Base-by-base conservation (phyloP, 192 early-diverging fungal genomes). In the Coemansia sp. region DNA sequence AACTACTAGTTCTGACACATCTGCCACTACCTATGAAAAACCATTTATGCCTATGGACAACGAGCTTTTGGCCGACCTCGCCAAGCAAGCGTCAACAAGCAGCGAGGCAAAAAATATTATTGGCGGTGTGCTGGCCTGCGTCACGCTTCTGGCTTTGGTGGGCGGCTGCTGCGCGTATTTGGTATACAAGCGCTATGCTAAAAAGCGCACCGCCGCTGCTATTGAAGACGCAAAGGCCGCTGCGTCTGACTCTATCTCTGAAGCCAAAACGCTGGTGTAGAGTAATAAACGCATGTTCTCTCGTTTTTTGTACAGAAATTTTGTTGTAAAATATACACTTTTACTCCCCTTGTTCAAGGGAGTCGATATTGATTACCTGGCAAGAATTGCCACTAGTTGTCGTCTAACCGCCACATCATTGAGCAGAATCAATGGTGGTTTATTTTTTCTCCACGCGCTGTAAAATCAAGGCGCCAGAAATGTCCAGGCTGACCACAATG, bases 371-470 rank as follows among this genome's bases (percentile, higher is more conserved):
- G n/a, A n/a, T n/a, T 53, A 9, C 68, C 39, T 7, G 66, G 56
- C 17, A 58, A 61, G 15, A 58, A 60, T 0, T 34, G 26, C 9
- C 60, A 50, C 9, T 82, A 60, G 50, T 83, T 82, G 41, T 86
- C 65, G 54, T 68, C 63, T 15, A 86, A 42, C 34, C 8, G 79
- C 64, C 18, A 44, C 53, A 1, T 58, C 48, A 2, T 53, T 17
- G 27, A 70, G 56, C 32, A 59, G 64, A n/a, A 10, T 68, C 67
- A 17, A 87, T 56, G 57, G 87, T 76, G 15, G 76, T 79, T 64
- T 88, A 87, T 24, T 64, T 88, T 87, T 24, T 87, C 87, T 19
- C 86, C 87, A 6, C 39, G 65, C 11, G 82, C 59, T 17, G 85
- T 46, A 76, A 84, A 89, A 35, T 87, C 86, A n/a, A 83, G 50